Base-by-base conservation (phyloP, 108 stramenopile genomes). In the Pseudonitzschia delicatissima region DNA sequence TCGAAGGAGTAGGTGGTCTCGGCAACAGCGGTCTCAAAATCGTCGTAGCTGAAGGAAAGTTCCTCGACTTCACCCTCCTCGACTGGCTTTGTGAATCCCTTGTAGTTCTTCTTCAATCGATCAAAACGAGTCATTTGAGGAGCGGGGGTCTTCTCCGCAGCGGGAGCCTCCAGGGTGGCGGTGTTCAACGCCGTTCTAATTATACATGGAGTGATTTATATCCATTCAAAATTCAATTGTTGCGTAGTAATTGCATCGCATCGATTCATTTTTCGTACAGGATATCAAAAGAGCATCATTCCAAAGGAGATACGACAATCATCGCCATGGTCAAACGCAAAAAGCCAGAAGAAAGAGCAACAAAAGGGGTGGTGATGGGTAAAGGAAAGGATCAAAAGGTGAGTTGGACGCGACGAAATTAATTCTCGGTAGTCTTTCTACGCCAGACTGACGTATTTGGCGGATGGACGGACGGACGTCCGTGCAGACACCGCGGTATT, bases 1-100 rank as follows among this genome's bases (percentile, higher is more conserved):
- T 91, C 86, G 73, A 91, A 94, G 60, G 77, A 69, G 66, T 91
- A 95, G 26, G 80, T 73, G 26, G 90, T 91, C 29, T 85, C 77
- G 12, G 78, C 76, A 0, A 95, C 89, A 21, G 87, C 90, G 17
- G 77, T 69, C 11, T 70, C 87, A 60, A 95, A 95, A 45, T 82
- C 85, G 18, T 76, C 82, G 65, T 95, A 95, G 17, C 86, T 78
- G 65, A 95, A 90, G n/a, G 72, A 77, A 1, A 91, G 45, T 3
- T 69, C 81, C 5, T 64, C 73, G 0, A 91, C 42, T 9, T 77
- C 82, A 6, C 59, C 73, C 34, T 82, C 79, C 18, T 35, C 26
- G 60, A 76, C 58, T 29, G 15, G 25, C 26, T 58, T 51, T 47
- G 52, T 63, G 31, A 81, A 81, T 32, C 93, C 93, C 79, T 91